Evolutionary conservation across 2,329 filamentous ascomycete species (phyloP).

Genomic region (Didymosphaeria variabile): DNA sequence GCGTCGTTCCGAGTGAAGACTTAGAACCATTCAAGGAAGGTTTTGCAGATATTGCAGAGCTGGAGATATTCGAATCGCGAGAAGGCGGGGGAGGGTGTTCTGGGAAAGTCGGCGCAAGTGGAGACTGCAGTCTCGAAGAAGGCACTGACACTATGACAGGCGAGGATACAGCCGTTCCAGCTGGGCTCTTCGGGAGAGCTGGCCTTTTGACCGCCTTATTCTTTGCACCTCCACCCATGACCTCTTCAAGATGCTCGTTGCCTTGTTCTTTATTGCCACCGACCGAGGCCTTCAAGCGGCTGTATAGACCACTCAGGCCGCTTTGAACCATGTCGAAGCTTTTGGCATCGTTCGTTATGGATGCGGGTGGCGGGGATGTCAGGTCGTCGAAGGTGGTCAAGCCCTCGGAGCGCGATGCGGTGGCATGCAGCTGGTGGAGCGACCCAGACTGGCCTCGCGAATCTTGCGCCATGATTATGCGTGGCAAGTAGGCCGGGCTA

Average conservation of each 20-base stretch:
- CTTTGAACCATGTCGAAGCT: conserved; percentile 80
- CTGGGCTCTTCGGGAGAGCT: conserved; percentile 35
- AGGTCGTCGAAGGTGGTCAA: conserved; percentile 96
- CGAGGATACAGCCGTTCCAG: conserved; percentile 44
- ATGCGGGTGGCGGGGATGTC: conserved; percentile 71
- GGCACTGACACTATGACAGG: conserved; percentile 47
- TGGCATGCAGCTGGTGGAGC: conserved; percentile 86
- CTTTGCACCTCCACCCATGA: conserved; percentile 32
- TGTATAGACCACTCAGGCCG: conserved; percentile 89
- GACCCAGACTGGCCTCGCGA: conserved; percentile 34
- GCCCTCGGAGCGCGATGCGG: conserved; percentile 83
- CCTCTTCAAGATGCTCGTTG: conserved; percentile 37
- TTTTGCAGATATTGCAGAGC: conserved; percentile 37
- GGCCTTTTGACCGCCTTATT: conserved; percentile 25
- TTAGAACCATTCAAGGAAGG: conserved; percentile 45
- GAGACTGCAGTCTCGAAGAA: conserved; percentile 51
- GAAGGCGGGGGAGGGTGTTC: conserved; percentile 44
- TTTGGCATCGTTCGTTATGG: conserved; percentile 71
- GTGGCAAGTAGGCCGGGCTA: conserved; percentile 6
- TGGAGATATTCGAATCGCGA: conserved; percentile 46
- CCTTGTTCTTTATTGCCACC: conserved; percentile 68
- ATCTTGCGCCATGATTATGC: conserved; percentile 37
- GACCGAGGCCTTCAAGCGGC: conserved; percentile 82
- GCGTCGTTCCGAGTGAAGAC: conserved; percentile 37
- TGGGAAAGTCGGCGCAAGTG: conserved; percentile 47